Evolutionary conservation across 2,329 filamentous ascomycete species (phyloP).

Genomic region (Teratosphaeria destructans): DNA sequence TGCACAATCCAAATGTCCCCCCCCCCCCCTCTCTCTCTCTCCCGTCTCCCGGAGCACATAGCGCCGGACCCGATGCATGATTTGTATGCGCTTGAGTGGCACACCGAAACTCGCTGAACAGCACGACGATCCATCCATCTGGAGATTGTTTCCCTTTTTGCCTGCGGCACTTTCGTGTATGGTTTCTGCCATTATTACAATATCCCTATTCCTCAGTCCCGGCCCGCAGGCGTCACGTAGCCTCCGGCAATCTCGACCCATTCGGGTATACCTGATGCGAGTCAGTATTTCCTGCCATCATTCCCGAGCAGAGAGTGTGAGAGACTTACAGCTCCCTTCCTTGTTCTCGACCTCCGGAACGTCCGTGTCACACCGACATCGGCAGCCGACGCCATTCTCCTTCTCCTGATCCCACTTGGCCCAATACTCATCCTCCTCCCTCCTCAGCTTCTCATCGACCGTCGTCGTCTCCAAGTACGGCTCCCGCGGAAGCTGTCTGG

Average conservation of each 20-base stretch:
- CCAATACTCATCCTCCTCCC: slow-evolving; percentile 95
- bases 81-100: background rate
- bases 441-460: slow-evolving; percentile 51
- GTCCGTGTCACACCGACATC: slow-evolving; percentile 93
- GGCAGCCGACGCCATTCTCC: slow-evolving; percentile 93
- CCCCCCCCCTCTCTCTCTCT: no score
- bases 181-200: background rate
- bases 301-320: background rate
- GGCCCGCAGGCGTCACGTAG: slow-evolving; percentile 44
- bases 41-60: background rate
- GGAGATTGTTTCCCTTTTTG: background rate
- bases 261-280: slow-evolving; percentile 51
- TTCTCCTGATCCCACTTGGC: slow-evolving; percentile 74
- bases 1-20: background rate
- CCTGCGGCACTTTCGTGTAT: background rate
- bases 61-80: background rate
- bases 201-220: background rate
- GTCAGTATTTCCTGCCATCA: background rate
- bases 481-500: slow-evolving; percentile 68
- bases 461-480: slow-evolving; percentile 51
- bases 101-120: background rate
- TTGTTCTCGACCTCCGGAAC: slow-evolving; percentile 97
- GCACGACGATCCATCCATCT: background rate
- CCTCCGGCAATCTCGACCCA: slow-evolving; percentile 97
- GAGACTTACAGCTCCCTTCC: slow-evolving; percentile 64